A percentile compares a stretch with the other conserved stretches of the same genome.
These are phyloP conservation scores for Aspergillus sp. DNA, from an alignment of 2,329 filamentous ascomycete species.

Conservation along the genomic window DNA sequence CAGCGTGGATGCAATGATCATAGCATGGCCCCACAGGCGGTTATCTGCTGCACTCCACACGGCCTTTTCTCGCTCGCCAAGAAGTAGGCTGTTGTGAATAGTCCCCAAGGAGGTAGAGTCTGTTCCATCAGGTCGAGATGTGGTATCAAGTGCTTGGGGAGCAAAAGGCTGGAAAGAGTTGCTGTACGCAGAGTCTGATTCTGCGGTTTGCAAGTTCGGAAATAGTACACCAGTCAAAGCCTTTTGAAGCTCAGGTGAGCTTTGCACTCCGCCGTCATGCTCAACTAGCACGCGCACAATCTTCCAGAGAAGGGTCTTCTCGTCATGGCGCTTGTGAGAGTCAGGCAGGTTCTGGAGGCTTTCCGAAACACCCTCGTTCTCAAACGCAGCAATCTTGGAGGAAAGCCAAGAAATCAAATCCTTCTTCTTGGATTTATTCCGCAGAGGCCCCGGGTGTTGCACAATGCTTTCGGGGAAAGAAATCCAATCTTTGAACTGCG, in stretches of 20 bases:
- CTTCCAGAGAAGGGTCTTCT: conserved; percentile 86
- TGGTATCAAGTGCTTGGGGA: conserved; percentile 40
- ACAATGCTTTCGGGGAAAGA: conserved; percentile 72
- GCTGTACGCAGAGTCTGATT: conserved; percentile 32
- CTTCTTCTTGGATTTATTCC: conserved; percentile 93
- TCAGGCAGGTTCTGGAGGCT: conserved; percentile 54
- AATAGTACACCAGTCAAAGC: conserved; percentile 76
- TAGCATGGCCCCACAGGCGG: conserved; percentile 92
- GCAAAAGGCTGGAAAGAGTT: conserved; percentile 34
- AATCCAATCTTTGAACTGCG: conserved; percentile 73
- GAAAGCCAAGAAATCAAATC: conserved; percentile 82
- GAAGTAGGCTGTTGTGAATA: conserved; percentile 73
- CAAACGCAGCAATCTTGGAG: conserved; percentile 73
- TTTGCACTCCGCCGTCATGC: conserved; percentile 80
- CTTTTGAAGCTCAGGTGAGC: conserved; percentile 70
- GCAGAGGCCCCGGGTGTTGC: conserved; percentile 88
- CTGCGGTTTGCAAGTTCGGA: conserved; percentile 55
- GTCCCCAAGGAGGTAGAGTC: conserved; percentile 72
- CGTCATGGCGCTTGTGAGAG: conserved; percentile 70
- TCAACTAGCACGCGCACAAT: conserved; percentile 81
- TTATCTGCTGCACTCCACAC: conserved; percentile 94
- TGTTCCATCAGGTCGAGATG: conserved; percentile 65
- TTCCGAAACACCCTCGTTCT: conserved; percentile 56
- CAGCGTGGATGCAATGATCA: conserved; percentile 83
- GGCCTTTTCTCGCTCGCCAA: conserved; percentile 85